Percentiles rank a stretch among this genome's conserved stretches.
Conservation (phyloP, 2,329 filamentous ascomycete species). For the Penicillium sp. region DNA sequence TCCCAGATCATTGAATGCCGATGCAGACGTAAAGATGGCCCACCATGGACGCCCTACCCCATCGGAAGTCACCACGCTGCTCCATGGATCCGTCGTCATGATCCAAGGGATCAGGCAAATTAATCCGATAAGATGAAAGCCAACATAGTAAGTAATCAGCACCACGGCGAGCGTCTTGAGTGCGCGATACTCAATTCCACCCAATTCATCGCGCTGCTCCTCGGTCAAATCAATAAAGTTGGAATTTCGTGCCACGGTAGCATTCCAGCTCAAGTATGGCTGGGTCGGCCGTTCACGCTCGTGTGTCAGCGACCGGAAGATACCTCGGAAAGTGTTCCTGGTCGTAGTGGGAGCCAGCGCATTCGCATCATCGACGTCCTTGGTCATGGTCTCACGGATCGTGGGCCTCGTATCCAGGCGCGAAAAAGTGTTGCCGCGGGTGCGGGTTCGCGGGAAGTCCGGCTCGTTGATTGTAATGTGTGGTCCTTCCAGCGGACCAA, state of each 20-base stretch:
- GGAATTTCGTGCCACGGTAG: slow-evolving; percentile 90
- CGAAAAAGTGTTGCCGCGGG: slow-evolving; percentile 41
- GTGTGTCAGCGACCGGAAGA: slow-evolving; percentile 41
- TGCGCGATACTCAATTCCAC: slow-evolving; percentile 93
- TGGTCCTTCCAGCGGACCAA: slow-evolving; percentile 33
- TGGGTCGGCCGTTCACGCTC: slow-evolving; percentile 55
- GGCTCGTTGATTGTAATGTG: slow-evolving; percentile 55
- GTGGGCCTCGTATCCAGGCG: slow-evolving; percentile 42
- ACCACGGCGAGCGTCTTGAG: slow-evolving; percentile 82
- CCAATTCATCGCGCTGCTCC: slow-evolving; percentile 90
- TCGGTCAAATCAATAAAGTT: slow-evolving; percentile 85
- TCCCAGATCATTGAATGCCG: slow-evolving; percentile 92
- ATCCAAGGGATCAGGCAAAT: slow-evolving; percentile 82
- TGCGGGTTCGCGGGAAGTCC: slow-evolving; percentile 38
- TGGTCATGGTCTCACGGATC: slow-evolving; percentile 34
- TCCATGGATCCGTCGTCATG: slow-evolving; percentile 62
- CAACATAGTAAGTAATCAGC: slow-evolving; percentile 76
- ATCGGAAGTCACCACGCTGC: slow-evolving; percentile 61
- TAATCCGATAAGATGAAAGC: slow-evolving; percentile 77
- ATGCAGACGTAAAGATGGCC: slow-evolving; percentile 84
- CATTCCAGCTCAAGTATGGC: slow-evolving; percentile 92
- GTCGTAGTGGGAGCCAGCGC: slow-evolving; percentile 29
- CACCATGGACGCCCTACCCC: slow-evolving; percentile 78
- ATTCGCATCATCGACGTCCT: slow-evolving; percentile 31
- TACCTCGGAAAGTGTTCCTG: slow-evolving; percentile 34